A percentile compares a stretch with the other conserved stretches of the same genome.
Conservation (phyloP, 768 basidiomycete species). For the Strobilomyces echinocephalus region DNA sequence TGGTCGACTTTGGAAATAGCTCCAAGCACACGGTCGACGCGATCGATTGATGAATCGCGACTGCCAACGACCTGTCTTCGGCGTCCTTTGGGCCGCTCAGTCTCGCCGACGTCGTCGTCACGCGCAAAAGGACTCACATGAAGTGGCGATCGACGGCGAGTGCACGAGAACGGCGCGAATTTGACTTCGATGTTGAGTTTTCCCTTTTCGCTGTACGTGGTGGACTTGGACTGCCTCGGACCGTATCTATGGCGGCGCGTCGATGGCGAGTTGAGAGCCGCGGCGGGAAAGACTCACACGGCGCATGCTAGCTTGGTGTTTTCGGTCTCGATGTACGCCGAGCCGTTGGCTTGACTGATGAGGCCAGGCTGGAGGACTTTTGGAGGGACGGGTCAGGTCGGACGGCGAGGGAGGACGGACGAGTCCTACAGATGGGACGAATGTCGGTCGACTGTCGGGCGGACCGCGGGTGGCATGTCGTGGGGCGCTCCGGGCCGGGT, state of each 20-base stretch:
- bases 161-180: slow-evolving; percentile 90
- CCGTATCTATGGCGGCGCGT: slow-evolving; percentile 54
- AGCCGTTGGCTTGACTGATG: slow-evolving; percentile 91
- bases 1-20: slow-evolving; percentile 86
- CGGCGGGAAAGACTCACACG: slow-evolving; percentile 55
- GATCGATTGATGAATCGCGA: slow-evolving; percentile 82
- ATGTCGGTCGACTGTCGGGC: slow-evolving; percentile 59
- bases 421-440: slow-evolving; percentile 76
- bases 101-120: background rate
- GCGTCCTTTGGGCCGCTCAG: slow-evolving; percentile 64
- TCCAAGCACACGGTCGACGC: slow-evolving; percentile 81
- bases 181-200: slow-evolving; percentile 93
- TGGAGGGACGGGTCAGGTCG: slow-evolving; percentile 6
- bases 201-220: slow-evolving; percentile 81
- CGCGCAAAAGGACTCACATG: slow-evolving; percentile 51
- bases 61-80: slow-evolving; percentile 82
- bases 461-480: slow-evolving; percentile 34
- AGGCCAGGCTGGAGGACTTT: slow-evolving; percentile 88
- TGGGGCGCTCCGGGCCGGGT: slow-evolving; percentile 30
- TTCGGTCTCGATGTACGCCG: slow-evolving; percentile 93
- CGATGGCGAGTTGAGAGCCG: slow-evolving; percentile 1
- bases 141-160: slow-evolving; percentile 72
- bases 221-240: slow-evolving; percentile 78
- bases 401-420: background rate
- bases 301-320: slow-evolving; percentile 93